Evolutionary conservation across 768 basidiomycete species (phyloP).

Genomic region (Psilocybe cyanescens): DNA sequence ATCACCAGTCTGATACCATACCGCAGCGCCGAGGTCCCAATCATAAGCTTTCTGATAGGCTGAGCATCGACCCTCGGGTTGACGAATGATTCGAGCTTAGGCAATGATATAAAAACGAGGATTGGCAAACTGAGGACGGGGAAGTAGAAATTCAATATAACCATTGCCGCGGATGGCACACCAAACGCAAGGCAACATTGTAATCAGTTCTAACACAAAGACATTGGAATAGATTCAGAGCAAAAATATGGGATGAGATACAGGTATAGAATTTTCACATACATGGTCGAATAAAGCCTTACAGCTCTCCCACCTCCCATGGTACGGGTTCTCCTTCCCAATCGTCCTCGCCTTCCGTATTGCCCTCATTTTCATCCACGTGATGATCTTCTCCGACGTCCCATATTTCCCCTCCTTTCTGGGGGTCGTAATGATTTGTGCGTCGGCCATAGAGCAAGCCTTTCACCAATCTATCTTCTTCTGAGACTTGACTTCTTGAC

Average conservation of each 20-base stretch:
- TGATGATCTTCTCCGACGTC: conserved; percentile 67
- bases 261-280: conserved; percentile 23
- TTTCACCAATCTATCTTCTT: conserved; percentile 60
- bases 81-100: not conserved
- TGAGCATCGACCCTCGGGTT: not conserved
- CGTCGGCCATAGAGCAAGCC: conserved; percentile 63
- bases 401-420: conserved; percentile 76
- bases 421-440: conserved; percentile 59
- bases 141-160: not conserved
- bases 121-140: not conserved
- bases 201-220: conserved; percentile 9
- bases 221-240: conserved; percentile 17
- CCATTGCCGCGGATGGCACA: not conserved
- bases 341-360: conserved; percentile 55
- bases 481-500: conserved; percentile 39
- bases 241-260: conserved; percentile 25
- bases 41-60: not conserved
- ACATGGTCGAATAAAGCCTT: conserved; percentile 24
- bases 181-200: not conserved
- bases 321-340: conserved; percentile 87
- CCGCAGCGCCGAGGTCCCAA: conserved; percentile 5
- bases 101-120: not conserved
- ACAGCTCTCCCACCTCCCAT: conserved; percentile 82
- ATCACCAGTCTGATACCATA: conserved; percentile 20
- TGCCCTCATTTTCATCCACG: conserved; percentile 31